Percentiles rank a stretch among this genome's conserved stretches.
These are phyloP conservation scores for Microstegium vimineum DNA, from an alignment of 176 grass and related monocot genomes.

Conservation along the genomic window DNA sequence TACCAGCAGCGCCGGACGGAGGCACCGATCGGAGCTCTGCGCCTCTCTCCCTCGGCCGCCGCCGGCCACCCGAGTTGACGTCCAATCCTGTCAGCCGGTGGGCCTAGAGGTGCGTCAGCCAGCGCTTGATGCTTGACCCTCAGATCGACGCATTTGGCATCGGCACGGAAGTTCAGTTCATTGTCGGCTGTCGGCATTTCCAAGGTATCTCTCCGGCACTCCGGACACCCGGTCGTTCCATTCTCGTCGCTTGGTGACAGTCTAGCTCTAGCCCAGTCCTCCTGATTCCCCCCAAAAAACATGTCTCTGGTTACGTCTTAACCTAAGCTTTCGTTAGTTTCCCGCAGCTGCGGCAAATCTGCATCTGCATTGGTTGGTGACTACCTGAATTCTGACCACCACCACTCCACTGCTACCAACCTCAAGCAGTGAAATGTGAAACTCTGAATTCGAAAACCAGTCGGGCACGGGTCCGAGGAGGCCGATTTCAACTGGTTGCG, in stretches of 20 bases:
- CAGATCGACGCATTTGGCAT: not conserved
- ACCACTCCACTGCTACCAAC: not conserved
- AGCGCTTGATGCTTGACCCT: not conserved
- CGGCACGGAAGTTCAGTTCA: not conserved
- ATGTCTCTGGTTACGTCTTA: too few relatives aligned
- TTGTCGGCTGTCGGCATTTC: not conserved
- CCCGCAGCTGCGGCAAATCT: not conserved
- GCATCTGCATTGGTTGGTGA: not conserved
- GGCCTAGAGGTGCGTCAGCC: not conserved
- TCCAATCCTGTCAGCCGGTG: not conserved
- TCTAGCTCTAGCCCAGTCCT: not conserved
- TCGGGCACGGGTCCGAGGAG: too few relatives aligned
- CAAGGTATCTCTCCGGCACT: not conserved
- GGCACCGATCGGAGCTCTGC: too few relatives aligned
- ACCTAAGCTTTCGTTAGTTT: too few relatives aligned
- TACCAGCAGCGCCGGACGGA: not conserved
- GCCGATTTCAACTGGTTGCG: too few relatives aligned
- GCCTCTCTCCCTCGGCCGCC: not conserved
- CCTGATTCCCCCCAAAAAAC: not conserved
- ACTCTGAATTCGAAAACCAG: too few relatives aligned
- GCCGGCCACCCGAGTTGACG: not conserved
- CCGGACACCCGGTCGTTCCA: not conserved
- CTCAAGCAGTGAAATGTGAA: too few relatives aligned
- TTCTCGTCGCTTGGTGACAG: not conserved
- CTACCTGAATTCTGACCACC: not conserved